These are phyloP conservation scores for Arctium minus DNA, from an alignment of 129 eudicot species.

Conservation along the genomic window DNA sequence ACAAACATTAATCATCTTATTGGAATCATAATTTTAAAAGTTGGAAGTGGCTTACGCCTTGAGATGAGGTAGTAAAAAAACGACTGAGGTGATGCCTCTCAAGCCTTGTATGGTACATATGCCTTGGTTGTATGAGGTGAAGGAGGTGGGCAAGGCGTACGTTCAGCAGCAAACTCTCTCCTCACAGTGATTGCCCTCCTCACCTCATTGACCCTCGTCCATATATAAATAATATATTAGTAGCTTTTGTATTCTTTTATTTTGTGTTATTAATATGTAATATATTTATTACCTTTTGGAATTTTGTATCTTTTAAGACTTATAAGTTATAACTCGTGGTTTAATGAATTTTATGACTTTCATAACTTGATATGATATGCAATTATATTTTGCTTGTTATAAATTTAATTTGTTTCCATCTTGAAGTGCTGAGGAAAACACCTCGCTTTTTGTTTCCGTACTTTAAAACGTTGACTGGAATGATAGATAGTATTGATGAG, in stretches of 20 bases:
- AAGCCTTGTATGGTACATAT: not conserved
- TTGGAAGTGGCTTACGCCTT: not conserved
- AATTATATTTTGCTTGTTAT: not conserved
- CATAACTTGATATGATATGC: not conserved
- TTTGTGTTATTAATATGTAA: not conserved
- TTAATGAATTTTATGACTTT: not conserved
- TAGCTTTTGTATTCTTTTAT: no score
- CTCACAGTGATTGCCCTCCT: not conserved
- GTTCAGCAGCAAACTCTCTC: not conserved
- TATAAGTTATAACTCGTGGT: not conserved
- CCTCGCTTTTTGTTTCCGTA: not conserved
- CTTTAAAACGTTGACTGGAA: not conserved
- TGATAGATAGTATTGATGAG: not conserved
- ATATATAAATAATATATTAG: no score
- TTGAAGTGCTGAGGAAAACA: not conserved
- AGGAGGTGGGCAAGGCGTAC: not conserved
- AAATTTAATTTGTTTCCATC: not conserved
- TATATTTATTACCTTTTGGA: not conserved
- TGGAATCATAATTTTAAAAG: not conserved
- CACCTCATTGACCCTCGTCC: not conserved
- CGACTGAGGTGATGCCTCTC: not conserved
- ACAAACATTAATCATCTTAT: not conserved
- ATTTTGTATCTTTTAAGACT: not conserved
- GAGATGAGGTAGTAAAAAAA: not conserved
- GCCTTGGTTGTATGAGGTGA: not conserved